Evolutionary conservation across 169 alveolate species (phyloP).

Genomic region (Plasmodium knowlesi): DNA sequence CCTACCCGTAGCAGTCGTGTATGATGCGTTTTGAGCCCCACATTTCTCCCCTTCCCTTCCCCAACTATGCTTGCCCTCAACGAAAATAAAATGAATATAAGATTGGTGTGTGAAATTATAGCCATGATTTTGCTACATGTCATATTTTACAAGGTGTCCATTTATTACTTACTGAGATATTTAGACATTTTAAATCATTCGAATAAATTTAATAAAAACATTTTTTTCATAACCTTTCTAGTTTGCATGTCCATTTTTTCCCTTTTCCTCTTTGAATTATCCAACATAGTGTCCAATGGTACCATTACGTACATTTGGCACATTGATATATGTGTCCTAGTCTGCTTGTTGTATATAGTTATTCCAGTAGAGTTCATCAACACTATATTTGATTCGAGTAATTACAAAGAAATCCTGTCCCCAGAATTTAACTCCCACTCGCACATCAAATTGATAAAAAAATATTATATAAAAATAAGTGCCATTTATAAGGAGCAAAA

Average conservation of each 20-base stretch:
- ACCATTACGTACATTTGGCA: constrained; percentile 53
- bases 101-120: constrained; percentile 48
- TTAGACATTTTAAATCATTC: constrained; percentile 70
- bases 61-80: not conserved
- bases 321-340: constrained; percentile 54
- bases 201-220: constrained; percentile 49
- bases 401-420: constrained; percentile 52
- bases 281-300: constrained; percentile 41
- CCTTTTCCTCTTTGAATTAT: constrained; percentile 46
- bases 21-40: constrained; percentile 7
- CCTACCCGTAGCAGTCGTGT: not conserved
- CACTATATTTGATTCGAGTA: constrained; percentile 51
- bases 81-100: constrained; percentile 29
- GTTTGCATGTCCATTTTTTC: constrained; percentile 71
- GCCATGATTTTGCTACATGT: constrained; percentile 38
- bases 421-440: constrained; percentile 69
- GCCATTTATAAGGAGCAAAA: constrained; percentile 19
- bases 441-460: constrained; percentile 46
- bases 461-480: constrained; percentile 52
- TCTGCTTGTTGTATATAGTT: constrained; percentile 44
- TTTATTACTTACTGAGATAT: constrained; percentile 32
- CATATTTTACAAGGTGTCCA: constrained; percentile 64
- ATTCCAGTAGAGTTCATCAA: constrained; percentile 56
- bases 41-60: not conserved
- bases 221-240: constrained; percentile 64